Base-by-base conservation (phyloP, 2,329 filamentous ascomycete genomes). In the Fusarium lateritium region DNA sequence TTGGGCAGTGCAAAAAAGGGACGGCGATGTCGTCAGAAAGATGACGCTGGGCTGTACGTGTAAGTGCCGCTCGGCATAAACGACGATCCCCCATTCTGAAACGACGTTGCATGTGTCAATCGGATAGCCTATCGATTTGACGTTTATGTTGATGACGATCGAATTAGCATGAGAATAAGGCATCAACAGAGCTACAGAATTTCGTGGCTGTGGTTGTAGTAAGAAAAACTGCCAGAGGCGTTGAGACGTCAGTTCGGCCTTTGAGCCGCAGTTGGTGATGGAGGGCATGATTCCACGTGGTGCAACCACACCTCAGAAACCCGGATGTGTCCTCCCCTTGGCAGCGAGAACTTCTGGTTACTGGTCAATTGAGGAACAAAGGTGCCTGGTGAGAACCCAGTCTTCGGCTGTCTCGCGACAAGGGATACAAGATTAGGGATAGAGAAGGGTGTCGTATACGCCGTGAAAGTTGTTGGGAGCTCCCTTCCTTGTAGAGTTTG, bases 271-370 rank as follows among this genome's bases (percentile, higher is more conserved):
- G 53, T 33, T 47, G 53, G 36, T 47, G 56, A 56, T 65, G 60
- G 65, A 44, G 57, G 61, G 53, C 56, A 62, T 53, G 57, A 68
- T 71, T 62, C 65, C 72, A 74, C 72, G 72, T 72, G 72, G 72
- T 74, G 68, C 66, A 74, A 73, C 72, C 68, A 64, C 67, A 66
- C 54, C 62, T 52, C 15, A 70, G 33, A 39, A 42, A 43, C 57
- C 54, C 46, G 42, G 44, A 44, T 54, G 64, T 50, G 59, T 36
- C 51, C 21, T 43, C 56, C 49, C 56, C 40, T 51, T 56, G 44
- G 33, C 56, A 52, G 22, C 15, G 36, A 21, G 43, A 51, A 45
- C 39, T 56, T 58, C 55, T 40, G 38, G 58, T 47, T 22, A 47
- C 57, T 36, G 47, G 44, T 55, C 58, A 67, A 42, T 45, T 57